Evolutionary conservation across 495 filamentous ascomycete species (phyloP).

Genomic region (Aspergillus asperescens): DNA sequence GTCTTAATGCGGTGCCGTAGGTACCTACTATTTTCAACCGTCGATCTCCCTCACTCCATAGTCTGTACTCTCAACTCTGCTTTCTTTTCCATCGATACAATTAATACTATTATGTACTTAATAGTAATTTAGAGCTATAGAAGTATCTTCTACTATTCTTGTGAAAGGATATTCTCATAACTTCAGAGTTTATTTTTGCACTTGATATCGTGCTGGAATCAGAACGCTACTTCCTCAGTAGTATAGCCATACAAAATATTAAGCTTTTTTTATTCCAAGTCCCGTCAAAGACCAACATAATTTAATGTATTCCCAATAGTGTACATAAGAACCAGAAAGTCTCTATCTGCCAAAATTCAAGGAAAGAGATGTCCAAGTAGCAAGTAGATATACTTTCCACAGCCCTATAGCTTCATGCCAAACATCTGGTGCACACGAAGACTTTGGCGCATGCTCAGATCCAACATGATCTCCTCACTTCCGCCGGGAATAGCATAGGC

Average conservation of each 20-base stretch:
- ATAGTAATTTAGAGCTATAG: too few relatives aligned
- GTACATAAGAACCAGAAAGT: neutral
- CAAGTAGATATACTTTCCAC: neutral
- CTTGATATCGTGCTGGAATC: too few relatives aligned
- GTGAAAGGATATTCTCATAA: too few relatives aligned
- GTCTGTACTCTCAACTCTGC: too few relatives aligned
- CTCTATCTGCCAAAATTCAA: constrained; percentile 9
- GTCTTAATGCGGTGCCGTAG: constrained; percentile 10
- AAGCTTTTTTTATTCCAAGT: too few relatives aligned
- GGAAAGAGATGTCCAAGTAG: neutral
- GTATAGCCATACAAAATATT: too few relatives aligned
- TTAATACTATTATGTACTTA: too few relatives aligned
- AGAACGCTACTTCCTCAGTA: too few relatives aligned
- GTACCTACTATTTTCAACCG: neutral
- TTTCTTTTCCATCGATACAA: too few relatives aligned
- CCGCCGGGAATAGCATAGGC: constrained; percentile 97
- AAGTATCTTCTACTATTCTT: too few relatives aligned
- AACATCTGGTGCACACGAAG: constrained; percentile 83
- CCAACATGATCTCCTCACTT: constrained; percentile 97
- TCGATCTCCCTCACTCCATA: neutral
- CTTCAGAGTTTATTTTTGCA: too few relatives aligned
- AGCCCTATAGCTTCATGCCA: constrained; percentile 85
- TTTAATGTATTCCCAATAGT: constrained; percentile 4
- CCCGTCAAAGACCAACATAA: neutral
- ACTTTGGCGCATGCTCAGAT: constrained; percentile 91